Percentiles rank a stretch among this genome's conserved stretches.
Conservation (phyloP, 257 asterid genomes). For the Solanum infundibuliforme region DNA sequence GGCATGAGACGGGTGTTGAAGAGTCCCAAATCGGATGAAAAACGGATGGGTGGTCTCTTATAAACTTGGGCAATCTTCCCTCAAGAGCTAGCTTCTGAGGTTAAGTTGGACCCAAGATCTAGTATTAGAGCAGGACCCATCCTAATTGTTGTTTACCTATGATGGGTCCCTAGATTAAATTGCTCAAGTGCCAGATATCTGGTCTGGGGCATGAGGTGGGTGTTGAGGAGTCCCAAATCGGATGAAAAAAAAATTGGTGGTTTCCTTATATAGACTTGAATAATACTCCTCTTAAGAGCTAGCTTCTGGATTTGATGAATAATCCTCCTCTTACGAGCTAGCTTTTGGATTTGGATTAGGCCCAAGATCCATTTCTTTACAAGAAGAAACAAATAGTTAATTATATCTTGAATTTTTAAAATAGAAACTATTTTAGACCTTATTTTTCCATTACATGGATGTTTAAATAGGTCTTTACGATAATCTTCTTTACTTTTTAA, state of each 20-base stretch:
- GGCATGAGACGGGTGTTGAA: neutral
- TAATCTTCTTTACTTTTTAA: neutral
- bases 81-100: neutral
- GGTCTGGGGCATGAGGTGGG: too few relatives aligned
- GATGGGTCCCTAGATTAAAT: neutral
- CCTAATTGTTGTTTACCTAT: neutral
- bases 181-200: neutral
- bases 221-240: neutral
- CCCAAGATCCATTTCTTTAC: neutral
- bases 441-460: neutral
- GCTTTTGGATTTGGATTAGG: neutral
- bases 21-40: neutral
- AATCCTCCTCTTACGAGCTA: neutral
- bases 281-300: neutral
- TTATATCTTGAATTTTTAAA: neutral
- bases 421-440: neutral
- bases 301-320: neutral
- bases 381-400: neutral
- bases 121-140: neutral
- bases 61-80: neutral
- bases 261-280: neutral
- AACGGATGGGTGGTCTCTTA: neutral
- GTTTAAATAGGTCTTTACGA: neutral
- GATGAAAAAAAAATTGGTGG: neutral
- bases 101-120: neutral